Evolutionary conservation across 1,284 basidiomycete genomes (phyloP), one percentile per base, ranked within the genome.

Genomic region (Apiotrichum mycotoxinovorans): DNA sequence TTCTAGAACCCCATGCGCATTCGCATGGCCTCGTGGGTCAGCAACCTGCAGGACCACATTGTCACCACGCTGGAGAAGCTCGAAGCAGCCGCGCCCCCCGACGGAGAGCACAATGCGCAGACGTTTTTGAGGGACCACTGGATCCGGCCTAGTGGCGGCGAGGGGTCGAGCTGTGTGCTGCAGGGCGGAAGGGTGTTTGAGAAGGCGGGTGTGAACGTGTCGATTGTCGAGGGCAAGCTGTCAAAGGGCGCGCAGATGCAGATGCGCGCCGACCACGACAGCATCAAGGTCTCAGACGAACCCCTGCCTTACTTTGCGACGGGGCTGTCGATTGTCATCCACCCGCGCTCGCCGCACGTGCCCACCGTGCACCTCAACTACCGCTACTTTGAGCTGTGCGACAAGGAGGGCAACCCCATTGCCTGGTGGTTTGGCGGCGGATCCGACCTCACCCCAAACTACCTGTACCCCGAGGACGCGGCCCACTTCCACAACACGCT

Each of bases 371-470:
- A 99, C 77, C 86, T 91, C 64, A 99, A 99, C 78, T 98, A 95
- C 72, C 88, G 96, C 54, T 98, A 98, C 79, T 98, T 99, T 75
- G 96, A 98, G 78, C 83, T 92, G 64, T 85, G 84, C 17, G 83
- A 88, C 63, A 79, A 80, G 38, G 77, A 51, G 73, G 48, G 68
- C 49, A 81, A 84, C 65, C 76, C 89, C 15, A 76, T 92, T 38
- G 88, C 92, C 11, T 98, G 94, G 93, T 99, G 96, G 96, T 98
- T 98, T 70, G 95, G 95, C 44, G 95, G 95, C 37, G 95, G 95
- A n/a, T 85, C 86, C 3, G 95, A 98, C 74, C 82, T 98, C 46
- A 99, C 96, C 0, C 96, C 96, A 0, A 87, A 87, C 15, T 98
- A 97, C 76, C 83, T 98, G 11, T 92, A 87, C 78, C 85, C 87